Base-by-base conservation (phyloP, 192 early-diverging fungal genomes). In the Entomortierella beljakovae region DNA sequence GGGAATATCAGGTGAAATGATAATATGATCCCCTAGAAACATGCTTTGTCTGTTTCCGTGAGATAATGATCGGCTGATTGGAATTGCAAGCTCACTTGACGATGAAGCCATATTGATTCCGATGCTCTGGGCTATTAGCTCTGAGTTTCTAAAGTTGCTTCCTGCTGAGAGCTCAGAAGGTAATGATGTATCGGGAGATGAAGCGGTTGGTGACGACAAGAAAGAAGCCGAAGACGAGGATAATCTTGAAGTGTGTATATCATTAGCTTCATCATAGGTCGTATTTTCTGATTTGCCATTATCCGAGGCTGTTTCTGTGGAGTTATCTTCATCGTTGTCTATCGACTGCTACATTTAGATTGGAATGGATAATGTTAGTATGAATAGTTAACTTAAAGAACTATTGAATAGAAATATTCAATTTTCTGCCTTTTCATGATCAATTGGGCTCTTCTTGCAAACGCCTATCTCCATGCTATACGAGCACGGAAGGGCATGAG, bases 31-130 rank as follows among this genome's bases (percentile, higher is more conserved):
- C 18, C 42, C 64, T 23, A 58, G 28, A 42, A 79, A 79, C 29
- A 70, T 43, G 34, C 67, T 64, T 56, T 70, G 75, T 29, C 75
- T 55, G 28, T 65, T 79, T 25, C 67, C 69, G 3, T 26, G 28
- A 1, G 74, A 69, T 5, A 50, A 18, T 11, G 67, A 70, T 16
- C 68, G 66, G 20, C n/a, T 49, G 26, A 70, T 23, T 15, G 68
- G 26, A 8, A 28, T 37, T 1, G 68, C 11, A 33, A 70, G 68
- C 6, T 34, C 33, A 28, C 15, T 15, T 9, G 20, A 52, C 6
- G 28, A 32, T 34, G 54, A 6, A 10, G n/a, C 52, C 48, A 32
- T 32, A n/a, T 46, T 22, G 16, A 1, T 38, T 1, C 26, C 26
- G 59, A 46, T 18, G n/a, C 6, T 6, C 9, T 8, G 42, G 1